Conservation (phyloP, 2,329 filamentous ascomycete species). For the Colletotrichum camelliae region DNA sequence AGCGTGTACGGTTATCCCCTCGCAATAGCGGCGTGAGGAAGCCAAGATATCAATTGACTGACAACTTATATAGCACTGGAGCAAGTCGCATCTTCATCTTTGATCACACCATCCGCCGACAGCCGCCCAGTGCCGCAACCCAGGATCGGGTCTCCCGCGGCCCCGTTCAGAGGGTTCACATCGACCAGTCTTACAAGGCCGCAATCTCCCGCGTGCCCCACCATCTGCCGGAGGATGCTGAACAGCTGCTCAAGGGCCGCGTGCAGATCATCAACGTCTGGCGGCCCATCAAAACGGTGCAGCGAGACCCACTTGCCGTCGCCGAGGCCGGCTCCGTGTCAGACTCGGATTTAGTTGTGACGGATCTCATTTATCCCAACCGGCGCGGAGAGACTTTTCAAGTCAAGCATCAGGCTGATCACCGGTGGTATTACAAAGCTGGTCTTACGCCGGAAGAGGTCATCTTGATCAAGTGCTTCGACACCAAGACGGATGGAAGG, state of each 20-base stretch:
- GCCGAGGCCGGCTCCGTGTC: conserved; percentile 54
- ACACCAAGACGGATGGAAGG: conserved; percentile 59
- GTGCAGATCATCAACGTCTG: conserved; percentile 61
- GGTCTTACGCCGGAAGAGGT: conserved; percentile 58
- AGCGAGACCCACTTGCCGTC: conserved; percentile 59
- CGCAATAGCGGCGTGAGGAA: background rate
- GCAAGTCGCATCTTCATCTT: conserved; percentile 63
- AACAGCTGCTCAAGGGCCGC: conserved; percentile 47
- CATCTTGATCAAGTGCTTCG: conserved; percentile 66
- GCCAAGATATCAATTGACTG: background rate
- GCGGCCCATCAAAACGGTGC: conserved; percentile 55
- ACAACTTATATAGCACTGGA: conserved; percentile 53
- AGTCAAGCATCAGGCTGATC: conserved; percentile 44
- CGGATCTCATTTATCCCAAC: conserved; percentile 55
- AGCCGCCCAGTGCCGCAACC: conserved; percentile 52
- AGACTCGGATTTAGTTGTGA: conserved; percentile 54
- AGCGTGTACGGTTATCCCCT: conserved; percentile 48
- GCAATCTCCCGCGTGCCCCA: conserved; percentile 44
- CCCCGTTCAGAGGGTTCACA: conserved; percentile 57
- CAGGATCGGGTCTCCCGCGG: conserved; percentile 45
- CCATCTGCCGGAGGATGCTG: conserved; percentile 51
- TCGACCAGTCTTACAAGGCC: conserved; percentile 56
- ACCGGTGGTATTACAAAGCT: conserved; percentile 60
- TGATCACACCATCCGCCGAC: conserved; percentile 61
- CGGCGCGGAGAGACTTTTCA: conserved; percentile 55